A percentile compares a stretch with the other conserved stretches of the same genome.
phyloP scores from a whole-genome alignment of 306 rosid genomes.

The Pueraria montana region DNA sequence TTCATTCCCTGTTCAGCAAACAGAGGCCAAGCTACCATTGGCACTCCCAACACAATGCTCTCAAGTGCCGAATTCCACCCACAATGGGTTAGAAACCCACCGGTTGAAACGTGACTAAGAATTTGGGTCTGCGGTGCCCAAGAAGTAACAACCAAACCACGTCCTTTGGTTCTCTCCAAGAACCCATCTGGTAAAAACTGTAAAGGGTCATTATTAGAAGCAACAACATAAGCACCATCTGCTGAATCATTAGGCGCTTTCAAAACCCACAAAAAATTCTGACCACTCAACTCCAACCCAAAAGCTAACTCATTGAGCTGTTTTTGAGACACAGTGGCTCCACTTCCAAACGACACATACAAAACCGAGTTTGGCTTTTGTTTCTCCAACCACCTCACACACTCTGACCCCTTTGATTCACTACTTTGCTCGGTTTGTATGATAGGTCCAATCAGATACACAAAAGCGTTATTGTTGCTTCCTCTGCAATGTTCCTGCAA shows the following conservation, averaged over 20 bases:
- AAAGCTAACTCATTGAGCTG: constrained; percentile 43
- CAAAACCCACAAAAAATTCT: constrained; percentile 47
- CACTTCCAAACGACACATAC: constrained; percentile 49
- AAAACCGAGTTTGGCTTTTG: constrained; percentile 37
- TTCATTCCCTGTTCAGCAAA: constrained; percentile 43
- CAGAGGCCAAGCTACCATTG: constrained; percentile 43
- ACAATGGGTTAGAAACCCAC: constrained; percentile 46
- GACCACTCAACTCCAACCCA: constrained; percentile 45
- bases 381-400: constrained; percentile 41
- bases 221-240: constrained; percentile 28
- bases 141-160: constrained; percentile 29
- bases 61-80: constrained; percentile 50
- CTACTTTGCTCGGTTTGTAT: background rate
- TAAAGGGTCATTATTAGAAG: constrained; percentile 1
- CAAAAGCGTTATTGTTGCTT: background rate
- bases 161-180: constrained; percentile 39
- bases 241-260: constrained; percentile 29
- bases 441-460: constrained; percentile 27
- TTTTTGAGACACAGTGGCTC: background rate
- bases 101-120: constrained; percentile 32
- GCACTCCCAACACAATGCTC: constrained; percentile 29
- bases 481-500: no score
- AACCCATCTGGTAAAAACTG: constrained; percentile 35
- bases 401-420: background rate
- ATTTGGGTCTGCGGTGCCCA: constrained; percentile 47